A percentile compares a stretch with the other conserved stretches of the same genome.
Evolutionary conservation across 768 basidiomycete genomes (phyloP).

Genomic region (Saitozyma podzolica): DNA sequence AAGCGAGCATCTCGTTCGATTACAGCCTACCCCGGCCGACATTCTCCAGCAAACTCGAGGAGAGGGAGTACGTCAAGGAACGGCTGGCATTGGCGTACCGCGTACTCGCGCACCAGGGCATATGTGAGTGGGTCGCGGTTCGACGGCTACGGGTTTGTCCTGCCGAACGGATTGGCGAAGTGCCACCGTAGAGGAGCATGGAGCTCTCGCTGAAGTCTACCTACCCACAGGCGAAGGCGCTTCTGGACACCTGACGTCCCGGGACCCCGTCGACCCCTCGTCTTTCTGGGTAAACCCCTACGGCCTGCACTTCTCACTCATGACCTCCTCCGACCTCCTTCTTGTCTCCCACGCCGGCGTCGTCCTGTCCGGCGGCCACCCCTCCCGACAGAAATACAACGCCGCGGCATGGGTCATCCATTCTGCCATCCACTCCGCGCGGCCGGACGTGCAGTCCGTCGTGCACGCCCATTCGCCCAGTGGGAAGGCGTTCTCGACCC

Average conservation of each 20-base stretch:
- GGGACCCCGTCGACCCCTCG: slow-evolving; percentile 28
- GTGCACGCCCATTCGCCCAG: slow-evolving; percentile 59
- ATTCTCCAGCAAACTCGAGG: too few species aligned
- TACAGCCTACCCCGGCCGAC: too few species aligned
- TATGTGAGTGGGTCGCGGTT: too few species aligned
- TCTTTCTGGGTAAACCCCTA: slow-evolving; percentile 43
- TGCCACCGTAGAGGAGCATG: too few species aligned
- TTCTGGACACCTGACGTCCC: slow-evolving; percentile 29
- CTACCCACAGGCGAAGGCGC: slow-evolving; percentile 25
- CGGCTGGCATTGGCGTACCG: too few species aligned
- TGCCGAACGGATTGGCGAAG: too few species aligned
- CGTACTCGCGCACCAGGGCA: too few species aligned
- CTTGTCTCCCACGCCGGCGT: slow-evolving; percentile 56
- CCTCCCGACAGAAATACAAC: slow-evolving; percentile 51
- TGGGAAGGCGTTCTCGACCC: slow-evolving; percentile 59
- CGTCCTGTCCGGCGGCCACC: slow-evolving; percentile 52
- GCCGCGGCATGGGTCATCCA: slow-evolving; percentile 56
- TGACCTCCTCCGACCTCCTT: slow-evolving; percentile 57
- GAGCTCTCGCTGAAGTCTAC: too few species aligned
- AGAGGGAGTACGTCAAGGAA: too few species aligned
- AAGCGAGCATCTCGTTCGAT: too few species aligned
- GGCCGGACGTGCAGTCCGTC: slow-evolving; percentile 58
- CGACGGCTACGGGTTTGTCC: too few species aligned
- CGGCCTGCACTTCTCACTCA: slow-evolving; percentile 57
- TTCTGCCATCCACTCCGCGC: slow-evolving; percentile 57